These are phyloP conservation scores for Alternaria angustiovoidea DNA, from an alignment of 2,329 filamentous ascomycete genomes.

Conservation along the genomic window DNA sequence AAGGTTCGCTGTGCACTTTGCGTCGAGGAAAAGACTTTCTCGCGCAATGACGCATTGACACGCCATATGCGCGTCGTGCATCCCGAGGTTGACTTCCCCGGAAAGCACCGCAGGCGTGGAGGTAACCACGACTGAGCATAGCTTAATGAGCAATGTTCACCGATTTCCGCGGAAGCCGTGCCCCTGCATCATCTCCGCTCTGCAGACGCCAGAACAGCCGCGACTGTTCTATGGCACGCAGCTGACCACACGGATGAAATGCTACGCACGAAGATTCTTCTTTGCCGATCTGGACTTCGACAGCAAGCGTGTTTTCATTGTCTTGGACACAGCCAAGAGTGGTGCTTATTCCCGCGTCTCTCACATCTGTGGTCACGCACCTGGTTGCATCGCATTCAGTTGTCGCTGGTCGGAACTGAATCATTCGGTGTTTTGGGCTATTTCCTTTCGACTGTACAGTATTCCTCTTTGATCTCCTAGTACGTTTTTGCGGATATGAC, in stretches of 20 bases:
- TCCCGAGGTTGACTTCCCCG: constrained; percentile 84
- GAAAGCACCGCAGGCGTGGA: constrained; percentile 62
- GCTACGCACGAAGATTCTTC: constrained; percentile 20
- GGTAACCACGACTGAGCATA: constrained; percentile 46
- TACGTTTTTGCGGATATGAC: constrained; percentile 1
- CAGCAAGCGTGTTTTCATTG: neutral
- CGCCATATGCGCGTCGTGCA: constrained; percentile 95
- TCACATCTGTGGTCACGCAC: neutral
- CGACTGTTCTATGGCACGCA: constrained; percentile 26
- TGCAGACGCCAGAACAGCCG: constrained; percentile 35
- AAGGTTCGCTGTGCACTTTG: constrained; percentile 94
- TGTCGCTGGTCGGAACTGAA: constrained; percentile 24
- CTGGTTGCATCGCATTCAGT: constrained; percentile 14
- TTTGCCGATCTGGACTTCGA: constrained; percentile 4
- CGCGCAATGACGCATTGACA: constrained; percentile 91
- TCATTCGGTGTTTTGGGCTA: constrained; percentile 3
- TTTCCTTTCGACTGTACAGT: constrained; percentile 15
- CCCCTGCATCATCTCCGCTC: constrained; percentile 13
- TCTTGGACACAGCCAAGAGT: neutral
- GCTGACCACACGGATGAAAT: constrained; percentile 9
- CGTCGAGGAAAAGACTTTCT: constrained; percentile 97
- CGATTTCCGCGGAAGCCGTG: constrained; percentile 22
- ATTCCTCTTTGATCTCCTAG: constrained; percentile 4
- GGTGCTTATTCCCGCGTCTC: constrained; percentile 7
- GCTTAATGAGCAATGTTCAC: constrained; percentile 20